phyloP scores from a whole-genome alignment of 345 rosid species.

The Eucalyptus albens region DNA sequence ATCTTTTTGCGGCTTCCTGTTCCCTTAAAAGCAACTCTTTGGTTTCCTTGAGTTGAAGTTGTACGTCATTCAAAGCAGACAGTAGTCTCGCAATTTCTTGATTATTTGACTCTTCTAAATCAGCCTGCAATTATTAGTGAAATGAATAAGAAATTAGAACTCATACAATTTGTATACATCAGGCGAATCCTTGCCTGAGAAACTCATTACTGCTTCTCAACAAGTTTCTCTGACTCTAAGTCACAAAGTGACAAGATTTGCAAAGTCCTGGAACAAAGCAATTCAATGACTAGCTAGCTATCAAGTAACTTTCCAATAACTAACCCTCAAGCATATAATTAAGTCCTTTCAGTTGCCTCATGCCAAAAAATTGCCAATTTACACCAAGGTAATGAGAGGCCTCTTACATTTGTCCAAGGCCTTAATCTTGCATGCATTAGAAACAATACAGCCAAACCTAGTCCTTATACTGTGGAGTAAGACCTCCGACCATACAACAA shows the following conservation, averaged over 20 bases:
- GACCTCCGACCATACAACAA: not conserved
- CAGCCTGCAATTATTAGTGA: constrained; percentile 35
- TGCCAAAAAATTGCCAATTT: not conserved
- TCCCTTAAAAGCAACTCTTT: constrained; percentile 69
- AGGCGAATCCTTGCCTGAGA: not conserved
- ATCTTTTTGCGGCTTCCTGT: constrained; percentile 56
- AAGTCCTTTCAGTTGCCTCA: not conserved
- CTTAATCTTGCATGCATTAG: not conserved
- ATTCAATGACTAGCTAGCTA: not conserved
- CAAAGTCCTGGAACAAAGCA: not conserved
- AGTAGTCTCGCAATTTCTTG: constrained; percentile 80
- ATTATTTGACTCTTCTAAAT: constrained; percentile 82
- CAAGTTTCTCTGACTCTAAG: not conserved
- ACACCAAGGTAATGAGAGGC: not conserved
- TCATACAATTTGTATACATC: not conserved
- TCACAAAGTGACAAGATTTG: not conserved
- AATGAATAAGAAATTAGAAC: not conserved
- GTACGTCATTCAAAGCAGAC: constrained; percentile 71
- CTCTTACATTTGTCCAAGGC: not conserved
- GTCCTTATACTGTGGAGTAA: not conserved
- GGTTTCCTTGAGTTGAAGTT: constrained; percentile 74
- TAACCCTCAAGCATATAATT: not conserved
- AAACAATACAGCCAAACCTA: not conserved
- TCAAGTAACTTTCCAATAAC: not conserved
- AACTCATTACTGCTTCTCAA: not conserved